Base-by-base conservation (phyloP, 371 early-diverging fungal species). In the Mortierella sp. region DNA sequence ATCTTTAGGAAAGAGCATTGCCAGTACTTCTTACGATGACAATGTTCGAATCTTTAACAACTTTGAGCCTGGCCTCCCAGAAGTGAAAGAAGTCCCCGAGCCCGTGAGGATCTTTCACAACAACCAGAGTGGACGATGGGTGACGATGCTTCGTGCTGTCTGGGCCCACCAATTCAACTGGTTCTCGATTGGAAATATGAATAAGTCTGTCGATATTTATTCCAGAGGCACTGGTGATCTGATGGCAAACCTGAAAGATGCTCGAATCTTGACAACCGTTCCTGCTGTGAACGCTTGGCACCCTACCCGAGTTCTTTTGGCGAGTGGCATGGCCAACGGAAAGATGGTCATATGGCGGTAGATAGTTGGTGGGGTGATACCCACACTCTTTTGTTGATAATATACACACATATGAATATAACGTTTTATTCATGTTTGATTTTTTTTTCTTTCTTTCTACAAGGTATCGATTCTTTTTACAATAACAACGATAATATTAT, bases 111-210 rank as follows among this genome's bases (percentile, higher is more conserved):
- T 93, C 60, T 74, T 59, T 13, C 94, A 94, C 66, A 92, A 94
- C 62, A 91, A 91, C 65, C 87, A 90, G 36, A 92, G 92, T 7
- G 94, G 94, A 40, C 88, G 94, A 65, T 94, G 93, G 94, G 90
- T 93, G 21, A 92, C 94, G 7, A 90, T 89, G 77, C 88, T 94
- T 43, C 86, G 93, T n/a, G 90, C 94, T 4, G 85, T 87, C 10
- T 94, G 94, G 94, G 85, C 91, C 63, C 82, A 82, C 40, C 87
- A 88, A 65, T 71, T 86, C 64, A 78, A 83, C 53, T 88, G 90
- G 74, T 87, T 94, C 67, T 72, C 85, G 4, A 84, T 93, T 63
- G 94, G 93, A 10, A 94, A 92, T 74, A 94, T 94, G 94, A 87
- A 87, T 45, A 88, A 89, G 63, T 83, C 88, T 0, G 84, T 91